Evolutionary conservation across 169 alveolate species (phyloP).

Genomic region (Babesia ovata): DNA sequence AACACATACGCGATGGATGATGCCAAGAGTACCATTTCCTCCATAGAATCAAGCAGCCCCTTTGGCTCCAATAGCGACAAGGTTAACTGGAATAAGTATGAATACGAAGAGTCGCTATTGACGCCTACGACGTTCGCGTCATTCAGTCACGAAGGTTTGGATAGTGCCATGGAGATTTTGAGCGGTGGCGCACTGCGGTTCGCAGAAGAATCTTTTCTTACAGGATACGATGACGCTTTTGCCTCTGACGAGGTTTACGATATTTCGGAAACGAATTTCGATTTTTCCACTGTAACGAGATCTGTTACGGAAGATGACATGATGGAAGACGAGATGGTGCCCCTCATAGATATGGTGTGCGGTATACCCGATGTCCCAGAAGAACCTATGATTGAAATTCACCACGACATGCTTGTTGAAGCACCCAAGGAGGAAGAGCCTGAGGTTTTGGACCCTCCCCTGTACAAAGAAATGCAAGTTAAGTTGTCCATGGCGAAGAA

Average conservation of each 20-base stretch:
- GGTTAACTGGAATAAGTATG: no score
- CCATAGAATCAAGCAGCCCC: no score
- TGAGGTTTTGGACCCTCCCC: conserved; percentile 4
- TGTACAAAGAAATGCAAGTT: background rate
- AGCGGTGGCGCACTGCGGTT: background rate
- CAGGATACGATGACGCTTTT: background rate
- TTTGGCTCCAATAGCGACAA: no score
- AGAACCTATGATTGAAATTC: background rate
- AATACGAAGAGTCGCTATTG: no score
- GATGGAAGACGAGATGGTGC: conserved; percentile 15
- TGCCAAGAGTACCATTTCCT: no score
- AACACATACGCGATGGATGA: no score
- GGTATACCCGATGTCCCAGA: conserved; percentile 28
- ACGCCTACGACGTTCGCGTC: no score
- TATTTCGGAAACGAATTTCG: conserved; percentile 44
- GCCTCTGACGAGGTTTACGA: conserved; percentile 51
- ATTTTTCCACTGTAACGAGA: conserved; percentile 41
- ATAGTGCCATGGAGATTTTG: no score
- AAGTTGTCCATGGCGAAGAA: conserved; percentile 1
- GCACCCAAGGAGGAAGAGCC: conserved; percentile 22
- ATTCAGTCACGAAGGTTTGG: no score
- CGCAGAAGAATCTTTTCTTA: background rate
- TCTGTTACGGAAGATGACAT: background rate
- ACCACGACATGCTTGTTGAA: background rate
- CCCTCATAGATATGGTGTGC: conserved; percentile 57